These are phyloP conservation scores for Pilobolus umbonatus DNA, from an alignment of 192 early-diverging fungal genomes.

Conservation along the genomic window DNA sequence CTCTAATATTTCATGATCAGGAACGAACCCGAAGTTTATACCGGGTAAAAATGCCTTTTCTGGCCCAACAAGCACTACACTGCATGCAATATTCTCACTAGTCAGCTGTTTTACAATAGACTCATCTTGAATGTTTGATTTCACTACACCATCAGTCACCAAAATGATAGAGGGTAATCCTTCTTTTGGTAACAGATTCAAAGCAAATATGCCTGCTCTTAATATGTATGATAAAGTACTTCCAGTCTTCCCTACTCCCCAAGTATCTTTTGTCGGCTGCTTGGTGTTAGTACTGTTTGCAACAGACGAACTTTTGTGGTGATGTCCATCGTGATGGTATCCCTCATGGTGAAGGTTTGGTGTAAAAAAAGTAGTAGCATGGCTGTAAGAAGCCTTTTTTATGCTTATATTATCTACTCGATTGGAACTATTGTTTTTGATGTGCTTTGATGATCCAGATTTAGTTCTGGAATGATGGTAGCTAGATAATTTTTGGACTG, in stretches of 20 bases:
- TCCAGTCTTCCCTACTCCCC: slow-evolving; percentile 54
- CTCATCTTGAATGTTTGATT: slow-evolving; percentile 61
- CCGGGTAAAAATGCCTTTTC: slow-evolving; percentile 58
- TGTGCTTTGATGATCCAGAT: background rate
- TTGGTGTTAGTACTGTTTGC: background rate
- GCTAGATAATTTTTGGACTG: too few species aligned
- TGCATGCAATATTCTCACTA: slow-evolving; percentile 59
- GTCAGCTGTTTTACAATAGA: slow-evolving; percentile 55
- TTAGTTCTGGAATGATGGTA: background rate
- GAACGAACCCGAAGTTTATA: slow-evolving; percentile 70
- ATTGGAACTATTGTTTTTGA: too few species aligned
- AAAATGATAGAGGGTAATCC: slow-evolving; percentile 51
- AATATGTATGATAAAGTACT: slow-evolving; percentile 52
- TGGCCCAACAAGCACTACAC: slow-evolving; percentile 70
- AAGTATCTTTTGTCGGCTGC: slow-evolving; percentile 38
- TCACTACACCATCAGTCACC: slow-evolving; percentile 72
- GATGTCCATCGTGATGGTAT: background rate
- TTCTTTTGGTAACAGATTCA: slow-evolving; percentile 37
- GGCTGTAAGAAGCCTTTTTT: background rate
- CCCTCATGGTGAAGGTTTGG: background rate
- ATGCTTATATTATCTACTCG: background rate
- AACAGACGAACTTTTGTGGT: background rate
- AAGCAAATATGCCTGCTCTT: slow-evolving; percentile 51
- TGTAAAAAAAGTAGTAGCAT: too few species aligned
- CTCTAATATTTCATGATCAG: slow-evolving; percentile 69